phyloP scores from a whole-genome alignment of 2,329 filamentous ascomycete species.

The Aspergillus glaucus region DNA sequence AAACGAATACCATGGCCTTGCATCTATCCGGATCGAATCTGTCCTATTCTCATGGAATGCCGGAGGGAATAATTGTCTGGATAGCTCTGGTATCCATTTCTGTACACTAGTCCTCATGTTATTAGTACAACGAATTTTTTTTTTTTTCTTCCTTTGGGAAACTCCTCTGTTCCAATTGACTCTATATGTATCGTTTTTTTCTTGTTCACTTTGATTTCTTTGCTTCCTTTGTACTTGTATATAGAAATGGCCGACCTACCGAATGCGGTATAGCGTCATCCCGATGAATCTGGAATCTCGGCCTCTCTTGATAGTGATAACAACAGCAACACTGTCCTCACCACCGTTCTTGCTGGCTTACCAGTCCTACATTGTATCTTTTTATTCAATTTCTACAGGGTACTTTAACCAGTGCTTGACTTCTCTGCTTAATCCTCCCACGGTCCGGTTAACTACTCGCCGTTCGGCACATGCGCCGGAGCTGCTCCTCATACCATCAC shows the following conservation, averaged over 20 bases:
- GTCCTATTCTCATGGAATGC: neutral
- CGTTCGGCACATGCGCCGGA: constrained; percentile 21
- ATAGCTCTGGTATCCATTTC: neutral
- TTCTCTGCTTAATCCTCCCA: too few species aligned
- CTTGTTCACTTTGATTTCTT: neutral
- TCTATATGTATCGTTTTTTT: neutral
- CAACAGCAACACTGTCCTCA: too few species aligned
- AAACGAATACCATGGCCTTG: neutral
- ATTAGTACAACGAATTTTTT: neutral
- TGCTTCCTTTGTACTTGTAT: neutral
- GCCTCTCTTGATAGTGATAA: too few species aligned
- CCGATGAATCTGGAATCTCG: neutral
- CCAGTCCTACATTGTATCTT: neutral
- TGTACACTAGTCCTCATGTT: neutral
- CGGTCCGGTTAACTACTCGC: too few species aligned
- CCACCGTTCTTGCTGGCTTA: too few species aligned
- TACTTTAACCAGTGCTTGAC: neutral
- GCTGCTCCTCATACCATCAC: constrained; percentile 15
- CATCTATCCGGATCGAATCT: neutral
- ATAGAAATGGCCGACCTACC: neutral
- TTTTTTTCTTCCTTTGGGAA: neutral
- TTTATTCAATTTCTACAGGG: neutral
- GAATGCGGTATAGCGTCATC: neutral
- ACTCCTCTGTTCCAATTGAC: neutral
- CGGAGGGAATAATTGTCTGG: neutral